Evolutionary conservation across 345 rosid species (phyloP).

Genomic region (Garcia nutans): DNA sequence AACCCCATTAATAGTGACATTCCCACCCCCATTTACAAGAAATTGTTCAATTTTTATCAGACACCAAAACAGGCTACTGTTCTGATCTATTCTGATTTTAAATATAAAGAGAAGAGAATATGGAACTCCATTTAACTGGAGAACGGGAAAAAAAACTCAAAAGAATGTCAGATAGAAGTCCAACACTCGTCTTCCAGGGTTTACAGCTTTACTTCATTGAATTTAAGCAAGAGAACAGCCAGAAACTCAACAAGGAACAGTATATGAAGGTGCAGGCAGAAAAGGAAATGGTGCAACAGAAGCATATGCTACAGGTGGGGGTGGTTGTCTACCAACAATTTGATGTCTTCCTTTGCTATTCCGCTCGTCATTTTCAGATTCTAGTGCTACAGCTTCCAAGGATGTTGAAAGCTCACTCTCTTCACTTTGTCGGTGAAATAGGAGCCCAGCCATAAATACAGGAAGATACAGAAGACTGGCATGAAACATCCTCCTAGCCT

Average conservation of each 20-base stretch:
- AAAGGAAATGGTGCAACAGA: constrained; percentile 93
- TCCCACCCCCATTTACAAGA: neutral
- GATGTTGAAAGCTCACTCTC: constrained; percentile 28
- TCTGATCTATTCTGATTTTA: too few relatives aligned
- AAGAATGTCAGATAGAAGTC: neutral
- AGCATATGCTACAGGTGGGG: constrained; percentile 79
- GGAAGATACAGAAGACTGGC: constrained; percentile 91
- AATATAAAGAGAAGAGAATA: neutral
- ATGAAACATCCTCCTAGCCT: constrained; percentile 78
- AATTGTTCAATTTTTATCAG: neutral
- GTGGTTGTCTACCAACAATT: constrained; percentile 26
- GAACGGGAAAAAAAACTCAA: neutral
- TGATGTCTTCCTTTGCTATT: constrained; percentile 21
- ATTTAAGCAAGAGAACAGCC: neutral
- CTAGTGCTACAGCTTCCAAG: constrained; percentile 14
- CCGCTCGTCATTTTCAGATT: constrained; percentile 14
- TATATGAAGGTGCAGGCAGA: constrained; percentile 74
- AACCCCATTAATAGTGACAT: too few relatives aligned
- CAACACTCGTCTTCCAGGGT: neutral
- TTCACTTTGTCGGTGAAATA: constrained; percentile 53
- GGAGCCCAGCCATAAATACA: constrained; percentile 80
- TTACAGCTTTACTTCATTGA: neutral
- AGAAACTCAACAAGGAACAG: neutral
- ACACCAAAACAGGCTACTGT: neutral
- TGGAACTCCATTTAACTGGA: neutral